Percentiles rank a stretch among this genome's conserved stretches.
Evolutionary conservation across 1,284 basidiomycete species (phyloP).

Genomic region (Ustilago crameri): DNA sequence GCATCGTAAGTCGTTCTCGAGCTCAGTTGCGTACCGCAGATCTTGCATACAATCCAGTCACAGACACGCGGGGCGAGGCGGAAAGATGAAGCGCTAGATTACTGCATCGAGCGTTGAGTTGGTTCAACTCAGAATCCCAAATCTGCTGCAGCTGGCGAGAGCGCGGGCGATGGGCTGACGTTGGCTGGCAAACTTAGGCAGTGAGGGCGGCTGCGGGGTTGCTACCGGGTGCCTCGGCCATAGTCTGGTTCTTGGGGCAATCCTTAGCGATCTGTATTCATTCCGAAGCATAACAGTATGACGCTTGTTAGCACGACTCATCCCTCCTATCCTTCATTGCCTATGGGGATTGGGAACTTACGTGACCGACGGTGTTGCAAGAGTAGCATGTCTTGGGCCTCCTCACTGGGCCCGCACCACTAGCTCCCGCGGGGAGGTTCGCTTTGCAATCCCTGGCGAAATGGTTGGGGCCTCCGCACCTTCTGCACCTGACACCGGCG

Average conservation of each 20-base stretch:
- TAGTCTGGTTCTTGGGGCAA: slow-evolving; percentile 18
- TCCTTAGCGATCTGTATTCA: slow-evolving; percentile 39
- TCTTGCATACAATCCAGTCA: too few relatives aligned
- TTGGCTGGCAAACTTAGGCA: slow-evolving; percentile 13
- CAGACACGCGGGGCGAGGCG: background rate
- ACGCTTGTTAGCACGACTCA: too few relatives aligned
- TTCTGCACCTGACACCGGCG: slow-evolving; percentile 23
- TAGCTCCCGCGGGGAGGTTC: slow-evolving; percentile 9
- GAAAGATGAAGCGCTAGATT: background rate
- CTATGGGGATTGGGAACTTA: slow-evolving; percentile 10
- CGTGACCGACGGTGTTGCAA: slow-evolving; percentile 39
- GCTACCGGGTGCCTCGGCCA: slow-evolving; percentile 28
- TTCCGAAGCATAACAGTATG: too few relatives aligned
- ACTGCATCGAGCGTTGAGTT: background rate
- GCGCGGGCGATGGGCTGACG: too few relatives aligned
- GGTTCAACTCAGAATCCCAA: background rate
- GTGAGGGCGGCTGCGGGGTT: slow-evolving; percentile 37
- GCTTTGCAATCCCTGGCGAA: slow-evolving; percentile 11
- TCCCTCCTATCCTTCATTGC: too few relatives aligned
- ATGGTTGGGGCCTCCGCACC: slow-evolving; percentile 41
- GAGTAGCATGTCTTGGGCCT: slow-evolving; percentile 35
- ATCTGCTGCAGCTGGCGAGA: slow-evolving; percentile 2
- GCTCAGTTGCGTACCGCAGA: too few relatives aligned
- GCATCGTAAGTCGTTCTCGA: too few relatives aligned
- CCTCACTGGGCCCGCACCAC: background rate